Conservation (phyloP, 768 basidiomycete genomes). For the Tulasnella sp. region DNA sequence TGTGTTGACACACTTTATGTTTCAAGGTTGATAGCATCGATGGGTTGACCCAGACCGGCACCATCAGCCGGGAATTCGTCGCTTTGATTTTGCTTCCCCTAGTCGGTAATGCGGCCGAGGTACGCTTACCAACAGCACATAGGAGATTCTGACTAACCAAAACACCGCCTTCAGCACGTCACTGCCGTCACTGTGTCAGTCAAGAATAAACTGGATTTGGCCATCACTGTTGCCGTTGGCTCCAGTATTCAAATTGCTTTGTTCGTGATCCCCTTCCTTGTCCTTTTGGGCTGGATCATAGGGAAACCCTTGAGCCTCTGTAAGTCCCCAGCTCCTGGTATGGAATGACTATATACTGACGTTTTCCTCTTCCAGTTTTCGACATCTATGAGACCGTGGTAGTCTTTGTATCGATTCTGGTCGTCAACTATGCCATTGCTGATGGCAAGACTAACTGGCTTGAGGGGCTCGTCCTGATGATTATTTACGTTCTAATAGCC, state of each 20-base stretch:
- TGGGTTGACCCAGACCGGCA: constrained; percentile 41
- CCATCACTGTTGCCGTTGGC: constrained; percentile 76
- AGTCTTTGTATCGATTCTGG: constrained; percentile 41
- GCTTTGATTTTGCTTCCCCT: constrained; percentile 86
- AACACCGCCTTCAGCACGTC: constrained; percentile 37
- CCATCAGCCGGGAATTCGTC: constrained; percentile 60
- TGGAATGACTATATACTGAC: background rate
- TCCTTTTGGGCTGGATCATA: constrained; percentile 14
- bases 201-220: constrained; percentile 73
- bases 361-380: background rate
- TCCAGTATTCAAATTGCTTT: constrained; percentile 47
- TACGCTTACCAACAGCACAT: background rate
- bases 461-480: constrained; percentile 65
- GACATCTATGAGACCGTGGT: constrained; percentile 16
- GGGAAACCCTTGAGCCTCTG: constrained; percentile 46
- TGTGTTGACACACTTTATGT: background rate
- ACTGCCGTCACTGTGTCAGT: constrained; percentile 66
- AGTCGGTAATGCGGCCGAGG: constrained; percentile 70
- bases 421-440: constrained; percentile 67
- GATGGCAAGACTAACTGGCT: constrained; percentile 81
- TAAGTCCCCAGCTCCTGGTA: constrained; percentile 22
- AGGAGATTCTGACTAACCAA: constrained; percentile 30
- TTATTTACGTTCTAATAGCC: constrained; percentile 29
- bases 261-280: constrained; percentile 56
- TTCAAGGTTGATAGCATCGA: constrained; percentile 76